Conservation (phyloP, 1,284 basidiomycete genomes). For the Trichosporon faecale region DNA sequence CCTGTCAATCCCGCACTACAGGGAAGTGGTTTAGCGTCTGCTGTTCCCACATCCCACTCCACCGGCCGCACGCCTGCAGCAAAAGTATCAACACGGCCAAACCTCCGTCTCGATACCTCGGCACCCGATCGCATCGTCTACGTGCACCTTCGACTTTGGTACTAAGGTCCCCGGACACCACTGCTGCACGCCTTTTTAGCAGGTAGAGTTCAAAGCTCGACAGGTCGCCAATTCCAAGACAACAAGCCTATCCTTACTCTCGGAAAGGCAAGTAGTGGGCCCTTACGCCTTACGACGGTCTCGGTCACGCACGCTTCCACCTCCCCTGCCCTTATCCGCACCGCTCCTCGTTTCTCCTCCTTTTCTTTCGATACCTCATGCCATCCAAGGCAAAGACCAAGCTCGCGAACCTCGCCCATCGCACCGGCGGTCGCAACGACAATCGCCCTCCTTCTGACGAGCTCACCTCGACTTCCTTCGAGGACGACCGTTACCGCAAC, state of each 20-base stretch:
- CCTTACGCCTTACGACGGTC: constrained; percentile 3
- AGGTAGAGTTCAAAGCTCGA: neutral
- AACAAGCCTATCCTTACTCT: neutral
- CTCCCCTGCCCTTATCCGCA: neutral
- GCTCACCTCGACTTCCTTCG: constrained; percentile 5
- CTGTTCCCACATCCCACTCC: constrained; percentile 1
- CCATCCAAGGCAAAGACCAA: constrained; percentile 6
- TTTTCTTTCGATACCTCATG: constrained; percentile 9
- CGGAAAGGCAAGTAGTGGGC: neutral
- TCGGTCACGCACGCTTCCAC: constrained; percentile 8
- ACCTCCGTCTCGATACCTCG: neutral
- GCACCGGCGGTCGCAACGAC: constrained; percentile 9
- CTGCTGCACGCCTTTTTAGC: neutral
- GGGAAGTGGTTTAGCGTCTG: constrained; percentile 4
- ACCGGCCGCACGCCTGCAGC: neutral
- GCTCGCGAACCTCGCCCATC: constrained; percentile 1
- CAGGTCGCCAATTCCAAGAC: neutral
- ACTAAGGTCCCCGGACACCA: neutral
- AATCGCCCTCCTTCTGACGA: constrained; percentile 9
- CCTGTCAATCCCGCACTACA: neutral
- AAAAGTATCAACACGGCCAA: neutral
- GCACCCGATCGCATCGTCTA: neutral
- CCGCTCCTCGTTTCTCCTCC: neutral
- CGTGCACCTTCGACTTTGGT: neutral
- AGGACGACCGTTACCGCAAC: constrained; percentile 14